Evolutionary conservation across 345 rosid species (phyloP).

Genomic region (Brassica rapa): DNA sequence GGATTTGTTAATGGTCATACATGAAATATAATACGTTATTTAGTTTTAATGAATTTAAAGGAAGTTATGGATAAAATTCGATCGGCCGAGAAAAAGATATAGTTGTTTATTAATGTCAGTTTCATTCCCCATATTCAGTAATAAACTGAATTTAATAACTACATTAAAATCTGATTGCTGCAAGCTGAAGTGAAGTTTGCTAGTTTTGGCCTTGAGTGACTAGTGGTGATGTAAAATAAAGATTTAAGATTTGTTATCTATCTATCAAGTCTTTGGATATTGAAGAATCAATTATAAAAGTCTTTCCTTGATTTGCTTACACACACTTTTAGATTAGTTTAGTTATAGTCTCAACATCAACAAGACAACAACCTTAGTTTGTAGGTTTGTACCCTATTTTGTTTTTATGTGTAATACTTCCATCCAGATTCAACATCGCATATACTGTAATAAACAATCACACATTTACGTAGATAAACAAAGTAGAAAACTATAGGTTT

Average conservation of each 20-base stretch:
- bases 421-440: background rate
- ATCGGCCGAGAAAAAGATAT: background rate
- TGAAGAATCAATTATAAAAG: background rate
- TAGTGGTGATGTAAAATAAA: background rate
- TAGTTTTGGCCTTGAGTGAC: background rate
- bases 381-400: background rate
- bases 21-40: background rate
- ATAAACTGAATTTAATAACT: background rate
- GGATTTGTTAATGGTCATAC: background rate
- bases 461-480: background rate
- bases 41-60: background rate
- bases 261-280: background rate
- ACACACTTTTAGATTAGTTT: background rate
- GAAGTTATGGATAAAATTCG: background rate
- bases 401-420: background rate
- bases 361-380: slow-evolving; percentile 2
- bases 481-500: background rate
- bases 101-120: background rate
- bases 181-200: background rate
- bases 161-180: background rate
- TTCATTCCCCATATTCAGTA: background rate
- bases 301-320: background rate
- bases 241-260: background rate
- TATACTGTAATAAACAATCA: background rate
- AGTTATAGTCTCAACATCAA: slow-evolving; percentile 2